phyloP scores from a whole-genome alignment of 768 basidiomycete species.

The Podaxis rugospora region DNA sequence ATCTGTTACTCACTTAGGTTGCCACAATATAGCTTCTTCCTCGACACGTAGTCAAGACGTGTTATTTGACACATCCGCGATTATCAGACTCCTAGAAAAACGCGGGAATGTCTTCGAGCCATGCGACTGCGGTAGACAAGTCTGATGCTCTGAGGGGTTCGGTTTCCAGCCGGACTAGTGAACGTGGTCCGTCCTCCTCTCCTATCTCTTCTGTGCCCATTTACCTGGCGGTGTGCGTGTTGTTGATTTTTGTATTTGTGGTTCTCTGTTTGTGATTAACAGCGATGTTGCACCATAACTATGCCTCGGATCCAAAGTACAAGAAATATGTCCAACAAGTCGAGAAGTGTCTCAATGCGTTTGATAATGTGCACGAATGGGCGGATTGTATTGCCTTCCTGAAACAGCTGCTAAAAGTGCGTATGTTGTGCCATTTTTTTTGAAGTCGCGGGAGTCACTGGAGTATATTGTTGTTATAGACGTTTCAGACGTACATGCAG shows the following conservation, averaged over 20 bases:
- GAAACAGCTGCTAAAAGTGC: constrained; percentile 87
- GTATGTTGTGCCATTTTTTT: constrained; percentile 12
- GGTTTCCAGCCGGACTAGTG: constrained; percentile 37
- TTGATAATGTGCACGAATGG: constrained; percentile 98
- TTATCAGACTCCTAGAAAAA: background rate
- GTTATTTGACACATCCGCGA: background rate
- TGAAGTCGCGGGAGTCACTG: background rate
- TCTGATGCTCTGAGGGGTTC: background rate
- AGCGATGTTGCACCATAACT: constrained; percentile 51
- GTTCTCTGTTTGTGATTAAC: background rate
- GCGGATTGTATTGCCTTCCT: constrained; percentile 98
- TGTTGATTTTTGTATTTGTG: constrained; percentile 2
- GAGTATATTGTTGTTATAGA: constrained; percentile 38
- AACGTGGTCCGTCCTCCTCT: constrained; percentile 45
- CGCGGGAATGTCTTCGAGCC: constrained; percentile 1
- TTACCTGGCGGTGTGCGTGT: background rate
- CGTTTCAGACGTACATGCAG: constrained; percentile 88
- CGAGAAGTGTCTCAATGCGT: constrained; percentile 87
- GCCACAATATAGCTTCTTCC: background rate
- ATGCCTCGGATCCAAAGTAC: constrained; percentile 84
- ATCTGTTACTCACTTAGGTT: background rate
- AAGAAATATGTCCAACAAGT: constrained; percentile 92
- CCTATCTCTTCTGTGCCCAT: background rate
- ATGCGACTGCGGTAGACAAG: background rate
- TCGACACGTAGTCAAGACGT: constrained; percentile 3